Evolutionary conservation across 805 yeast genomes (phyloP).

Genomic region (Sungouiella thailandica): DNA sequence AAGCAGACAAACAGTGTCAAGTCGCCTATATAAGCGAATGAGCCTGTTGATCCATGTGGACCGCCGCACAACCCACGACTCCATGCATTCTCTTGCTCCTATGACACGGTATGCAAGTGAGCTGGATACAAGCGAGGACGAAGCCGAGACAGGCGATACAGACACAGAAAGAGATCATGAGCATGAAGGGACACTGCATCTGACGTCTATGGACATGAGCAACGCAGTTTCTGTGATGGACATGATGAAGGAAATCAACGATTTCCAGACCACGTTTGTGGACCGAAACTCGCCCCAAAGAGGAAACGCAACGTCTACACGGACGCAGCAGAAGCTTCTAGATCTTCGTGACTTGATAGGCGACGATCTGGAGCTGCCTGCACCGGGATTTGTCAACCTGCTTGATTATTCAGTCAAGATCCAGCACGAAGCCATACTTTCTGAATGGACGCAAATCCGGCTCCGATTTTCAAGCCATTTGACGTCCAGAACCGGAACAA

Average conservation of each 20-base stretch:
- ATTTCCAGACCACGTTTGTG: neutral
- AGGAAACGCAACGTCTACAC: too few relatives aligned
- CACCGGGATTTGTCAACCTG: slow-evolving; percentile 3
- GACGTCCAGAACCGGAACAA: slow-evolving; percentile 3
- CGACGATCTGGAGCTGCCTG: slow-evolving; percentile 1
- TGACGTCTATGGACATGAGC: too few relatives aligned
- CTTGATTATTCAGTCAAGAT: slow-evolving; percentile 23
- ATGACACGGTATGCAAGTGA: slow-evolving; percentile 20
- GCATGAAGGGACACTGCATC: too few relatives aligned
- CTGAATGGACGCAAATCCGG: slow-evolving; percentile 35
- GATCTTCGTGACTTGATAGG: slow-evolving; percentile 27
- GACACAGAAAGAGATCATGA: slow-evolving; percentile 5
- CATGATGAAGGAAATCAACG: slow-evolving; percentile 5
- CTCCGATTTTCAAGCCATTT: slow-evolving; percentile 24
- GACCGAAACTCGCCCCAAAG: too few relatives aligned
- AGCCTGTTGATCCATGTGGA: too few relatives aligned
- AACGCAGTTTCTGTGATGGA: slow-evolving; percentile 10
- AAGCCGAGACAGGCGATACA: slow-evolving; percentile 8
- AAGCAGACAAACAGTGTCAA: too few relatives aligned
- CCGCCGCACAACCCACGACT: too few relatives aligned
- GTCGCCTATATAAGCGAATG: too few relatives aligned
- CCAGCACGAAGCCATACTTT: slow-evolving; percentile 32
- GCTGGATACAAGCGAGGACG: slow-evolving; percentile 15
- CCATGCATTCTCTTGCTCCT: slow-evolving; percentile 3
- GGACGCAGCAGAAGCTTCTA: slow-evolving; percentile 32